Evolutionary conservation across 1,139 yeast genomes (phyloP).

Genomic region (Debaryomyces fabryi): DNA sequence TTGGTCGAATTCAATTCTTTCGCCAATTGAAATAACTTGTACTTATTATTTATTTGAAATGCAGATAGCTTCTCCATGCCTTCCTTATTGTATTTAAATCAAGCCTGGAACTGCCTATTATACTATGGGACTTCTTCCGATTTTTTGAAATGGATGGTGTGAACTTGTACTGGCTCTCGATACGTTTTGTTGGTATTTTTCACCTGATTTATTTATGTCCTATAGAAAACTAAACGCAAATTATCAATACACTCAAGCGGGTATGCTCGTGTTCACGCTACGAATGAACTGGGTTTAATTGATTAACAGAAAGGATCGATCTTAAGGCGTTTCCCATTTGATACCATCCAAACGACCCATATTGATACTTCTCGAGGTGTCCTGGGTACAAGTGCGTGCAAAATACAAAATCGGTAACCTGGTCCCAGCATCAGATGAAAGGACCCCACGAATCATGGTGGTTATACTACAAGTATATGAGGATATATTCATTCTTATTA

Average conservation of each 20-base stretch:
- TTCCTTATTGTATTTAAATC: neutral
- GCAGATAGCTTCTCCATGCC: constrained; percentile 46
- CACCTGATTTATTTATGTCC: neutral
- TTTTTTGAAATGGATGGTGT: neutral
- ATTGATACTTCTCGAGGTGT: constrained; percentile 1
- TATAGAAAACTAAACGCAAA: neutral
- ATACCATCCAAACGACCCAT: neutral
- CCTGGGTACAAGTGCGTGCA: neutral
- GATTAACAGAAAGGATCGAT: neutral
- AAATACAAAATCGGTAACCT: neutral
- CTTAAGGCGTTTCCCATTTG: neutral
- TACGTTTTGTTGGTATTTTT: neutral
- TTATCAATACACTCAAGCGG: neutral
- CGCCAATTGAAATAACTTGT: constrained; percentile 49
- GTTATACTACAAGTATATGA: constrained; percentile 1
- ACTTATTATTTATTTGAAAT: constrained; percentile 45
- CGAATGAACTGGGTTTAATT: neutral
- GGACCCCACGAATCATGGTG: neutral
- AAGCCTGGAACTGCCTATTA: neutral
- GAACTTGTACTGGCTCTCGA: neutral
- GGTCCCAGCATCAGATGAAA: neutral
- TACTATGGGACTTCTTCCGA: neutral
- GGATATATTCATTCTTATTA: constrained; percentile 10
- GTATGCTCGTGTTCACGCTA: neutral
- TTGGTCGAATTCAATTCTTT: constrained; percentile 48